Percentiles rank a stretch among this genome's conserved stretches.
Conservation (phyloP, 2,329 filamentous ascomycete genomes). For the Orbilia quercus region DNA sequence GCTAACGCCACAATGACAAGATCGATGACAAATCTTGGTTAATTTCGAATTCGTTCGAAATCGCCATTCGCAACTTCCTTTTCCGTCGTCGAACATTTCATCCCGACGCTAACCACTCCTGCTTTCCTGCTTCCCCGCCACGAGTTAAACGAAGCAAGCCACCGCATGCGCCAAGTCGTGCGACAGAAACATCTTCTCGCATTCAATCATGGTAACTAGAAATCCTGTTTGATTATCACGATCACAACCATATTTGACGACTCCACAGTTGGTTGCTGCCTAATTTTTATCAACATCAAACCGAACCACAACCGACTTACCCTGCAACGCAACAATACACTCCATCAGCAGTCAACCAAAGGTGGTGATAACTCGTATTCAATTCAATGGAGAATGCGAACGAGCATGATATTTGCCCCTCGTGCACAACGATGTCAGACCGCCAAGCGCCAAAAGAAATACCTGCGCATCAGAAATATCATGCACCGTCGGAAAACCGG, state of each 20-base stretch:
- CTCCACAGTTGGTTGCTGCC: conserved; percentile 49
- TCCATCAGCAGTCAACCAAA: no score
- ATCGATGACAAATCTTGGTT: no score
- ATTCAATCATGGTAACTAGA: neutral
- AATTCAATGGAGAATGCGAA: no score
- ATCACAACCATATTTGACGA: conserved; percentile 22
- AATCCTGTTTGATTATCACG: conserved; percentile 35
- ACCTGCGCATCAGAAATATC: neutral
- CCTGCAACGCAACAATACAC: no score
- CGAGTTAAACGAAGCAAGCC: conserved; percentile 51
- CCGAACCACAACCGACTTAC: no score
- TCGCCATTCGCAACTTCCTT: conserved; percentile 49
- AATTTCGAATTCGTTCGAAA: no score
- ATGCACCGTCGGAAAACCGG: conserved; percentile 12
- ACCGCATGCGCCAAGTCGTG: conserved; percentile 54
- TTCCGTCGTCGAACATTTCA: conserved; percentile 40
- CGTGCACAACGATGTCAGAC: no score
- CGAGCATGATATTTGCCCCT: no score
- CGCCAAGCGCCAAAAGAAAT: no score
- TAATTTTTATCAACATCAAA: conserved; percentile 14
- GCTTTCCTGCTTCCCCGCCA: conserved; percentile 33
- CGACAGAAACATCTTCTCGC: conserved; percentile 35
- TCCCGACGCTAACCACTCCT: conserved; percentile 45
- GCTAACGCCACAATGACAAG: no score
- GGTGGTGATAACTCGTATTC: no score